Evolutionary conservation across 768 basidiomycete genomes (phyloP), one percentile per base, ranked within the genome.

Genomic region (Phaffia tasmanica): DNA sequence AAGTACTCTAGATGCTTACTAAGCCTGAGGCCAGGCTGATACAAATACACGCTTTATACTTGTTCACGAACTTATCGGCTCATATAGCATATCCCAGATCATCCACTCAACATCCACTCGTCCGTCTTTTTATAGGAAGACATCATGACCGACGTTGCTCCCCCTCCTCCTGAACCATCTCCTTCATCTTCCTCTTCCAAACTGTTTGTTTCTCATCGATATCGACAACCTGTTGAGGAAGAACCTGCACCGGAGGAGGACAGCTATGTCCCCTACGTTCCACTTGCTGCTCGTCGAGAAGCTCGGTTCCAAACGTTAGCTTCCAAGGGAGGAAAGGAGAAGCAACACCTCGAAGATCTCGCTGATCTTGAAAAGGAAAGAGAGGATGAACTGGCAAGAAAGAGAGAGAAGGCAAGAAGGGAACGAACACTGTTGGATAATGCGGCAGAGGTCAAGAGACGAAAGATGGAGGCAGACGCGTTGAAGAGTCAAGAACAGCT

Each of bases 361-460:
- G 79, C 81, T 42, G 81, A 81, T 72, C 57, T 54, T 27, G 80
- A 79, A 48, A 84, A 86, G 72, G 88, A 88, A 73, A 84, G 81
- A 49, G 85, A 87, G 69, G 82, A 84, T 58, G 89, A 91, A 71
- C 88, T 90, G 72, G 88, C 93, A 74, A 75, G 79, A 62, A 79
- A 80, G 46, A 82, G 82, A 71, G 90, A 94, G 75, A 85, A 82
- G 72, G 82, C 84, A 23, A 78, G 93, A 69, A 86, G 85, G 75
- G 90, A 93, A 78, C 79, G 90, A 71, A 95, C 92, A 0, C 77
- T 99, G 57, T 78, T 99, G 59, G 76, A 91, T 73, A 92, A 95
- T 75, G 95, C 95, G 1, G 91, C 97, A 77, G 94, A 98, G 74
- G 93, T 98, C 42, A 90, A 94, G 73, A 81, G 81, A 29, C 81